Base-by-base conservation (phyloP, 2,329 filamentous ascomycete species). In the Monosporascus sp. region DNA sequence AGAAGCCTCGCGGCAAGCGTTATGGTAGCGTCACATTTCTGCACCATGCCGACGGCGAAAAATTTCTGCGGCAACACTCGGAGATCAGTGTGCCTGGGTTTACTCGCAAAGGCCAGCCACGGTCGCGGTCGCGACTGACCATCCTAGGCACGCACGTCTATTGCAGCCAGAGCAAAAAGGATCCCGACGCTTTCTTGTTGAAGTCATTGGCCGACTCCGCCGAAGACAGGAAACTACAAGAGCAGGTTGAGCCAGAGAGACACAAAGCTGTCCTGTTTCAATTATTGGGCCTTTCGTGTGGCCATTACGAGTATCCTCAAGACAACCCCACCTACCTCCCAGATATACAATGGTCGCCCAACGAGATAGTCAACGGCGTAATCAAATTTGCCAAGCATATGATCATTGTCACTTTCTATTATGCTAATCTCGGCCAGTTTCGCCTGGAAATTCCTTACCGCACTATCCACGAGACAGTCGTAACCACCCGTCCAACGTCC, bases 361-460 rank as follows among this genome's bases (percentile, higher is more conserved):
- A 26, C 49, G 72, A 64, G 54, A 59, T 49, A 18, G 74, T 61
- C 45, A 2, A 17, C 2, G 22, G 43, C 11, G 17, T 3, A 31
- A 11, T 45, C 43, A 73, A 71, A 51, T 81, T 83, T 58, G 69
- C 71, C 11, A 74, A 71, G 51, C 65, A 68, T 6, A 60, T 60
- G 3, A 60, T 84, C 49, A 70, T 75, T 28, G 56, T 82, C 37
- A 70, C 56, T 0, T 62, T 76, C 41, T 7, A 47, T 3, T 49
- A 45, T 26, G 20, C 52, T 2, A 20, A 24, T 0, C 49, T 51
- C 5, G 58, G 57, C 1, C 56, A 57, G 0, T 55, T 71, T 4
- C 62, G 70, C 24, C 67, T 84, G 37, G 74, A 81, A 48, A 75
- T 85, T 15, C 70, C 76, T 0, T 76, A 79, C 38, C 70, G 72